A percentile compares a stretch with the other conserved stretches of the same genome.
phyloP scores from a whole-genome alignment of 1,139 yeast species.

The Sugiyamaella paludigena region DNA sequence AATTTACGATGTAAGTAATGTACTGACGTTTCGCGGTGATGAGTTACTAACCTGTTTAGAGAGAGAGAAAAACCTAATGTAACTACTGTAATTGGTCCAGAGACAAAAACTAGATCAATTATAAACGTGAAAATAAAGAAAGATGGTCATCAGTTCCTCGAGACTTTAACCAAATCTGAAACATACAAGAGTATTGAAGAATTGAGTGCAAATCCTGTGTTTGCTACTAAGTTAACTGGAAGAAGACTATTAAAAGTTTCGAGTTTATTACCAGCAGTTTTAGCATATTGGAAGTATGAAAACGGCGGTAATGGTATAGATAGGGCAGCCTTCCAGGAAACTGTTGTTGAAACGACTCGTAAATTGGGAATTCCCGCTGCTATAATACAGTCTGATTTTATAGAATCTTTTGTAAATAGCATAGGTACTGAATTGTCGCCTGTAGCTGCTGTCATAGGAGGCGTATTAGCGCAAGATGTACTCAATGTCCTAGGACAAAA shows the following conservation, averaged over 20 bases:
- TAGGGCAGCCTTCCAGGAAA: slow-evolving; percentile 27
- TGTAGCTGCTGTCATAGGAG: slow-evolving; percentile 85
- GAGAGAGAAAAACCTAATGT: slow-evolving; percentile 52
- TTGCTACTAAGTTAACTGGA: slow-evolving; percentile 40
- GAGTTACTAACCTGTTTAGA: slow-evolving; percentile 22
- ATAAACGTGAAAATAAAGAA: slow-evolving; percentile 45
- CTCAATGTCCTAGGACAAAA: slow-evolving; percentile 75
- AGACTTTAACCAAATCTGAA: slow-evolving; percentile 58
- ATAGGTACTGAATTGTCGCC: slow-evolving; percentile 74
- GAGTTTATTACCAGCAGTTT: slow-evolving; percentile 58
- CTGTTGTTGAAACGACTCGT: slow-evolving; percentile 37
- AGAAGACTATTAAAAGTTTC: slow-evolving; percentile 60
- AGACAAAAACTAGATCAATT: slow-evolving; percentile 54
- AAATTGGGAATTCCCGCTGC: slow-evolving; percentile 45
- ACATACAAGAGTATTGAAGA: slow-evolving; percentile 46
- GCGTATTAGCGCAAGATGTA: slow-evolving; percentile 86
- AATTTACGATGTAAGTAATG: slow-evolving; percentile 38
- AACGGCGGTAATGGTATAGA: slow-evolving; percentile 26
- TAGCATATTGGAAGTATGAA: slow-evolving; percentile 47
- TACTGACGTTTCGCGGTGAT: neutral
- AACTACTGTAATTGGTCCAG: slow-evolving; percentile 48
- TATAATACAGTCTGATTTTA: slow-evolving; percentile 34
- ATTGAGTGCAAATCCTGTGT: slow-evolving; percentile 39
- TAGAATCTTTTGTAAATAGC: slow-evolving; percentile 30
- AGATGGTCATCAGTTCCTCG: slow-evolving; percentile 44